Base-by-base conservation (phyloP, 139 green algal genomes). In the Coelastrella sp. region DNA sequence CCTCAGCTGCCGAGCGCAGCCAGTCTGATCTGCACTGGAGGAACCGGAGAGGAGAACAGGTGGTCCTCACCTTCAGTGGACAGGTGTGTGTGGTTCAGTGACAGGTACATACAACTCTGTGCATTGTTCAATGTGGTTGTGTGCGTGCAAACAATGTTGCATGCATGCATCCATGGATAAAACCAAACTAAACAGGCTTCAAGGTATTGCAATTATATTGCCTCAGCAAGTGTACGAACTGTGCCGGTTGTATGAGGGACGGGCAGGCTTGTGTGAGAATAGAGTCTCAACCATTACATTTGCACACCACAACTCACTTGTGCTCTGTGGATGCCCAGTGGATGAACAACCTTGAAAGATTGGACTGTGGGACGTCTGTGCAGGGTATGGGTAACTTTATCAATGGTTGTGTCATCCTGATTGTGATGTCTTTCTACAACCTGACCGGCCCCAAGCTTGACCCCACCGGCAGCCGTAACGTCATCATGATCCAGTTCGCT, bases 1-100 rank as follows among this genome's bases (percentile, higher is more conserved):
- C 88, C 24, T 97, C 94, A n/a, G 96, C 96, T 65, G 94, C 94
- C 84, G 96, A 98, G 94, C 94, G 96, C 57, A 93, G 94, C 66
- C 94, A 97, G 91, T 85, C 90, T 8, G 93, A 89, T 72, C 70
- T 79, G 14, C 72, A 90, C 17, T 92, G 97, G 74, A 81, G 91
- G 78, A 35, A 84, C 57, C 76, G 88, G 11, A 58, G 93, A 73
- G 88, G 93, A 59, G 65, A 92, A 82, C 91, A 93, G 74, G 93
- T 97, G 25, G 91, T 96, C 17, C 88, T 95, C 11, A 93, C 93
- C 25, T 97, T 97, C 92, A 92, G 82, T 81, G 93, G 92, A 78
- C 94, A 95, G 91, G 93, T 91, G 86, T 17, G 85, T 19, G 8
- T 78, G 15, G 27, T 25, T 78, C 8, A 22, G n/a, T n/a, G n/a